phyloP scores from a whole-genome alignment of 257 asterid species.

The Nicotiana benthamiana region DNA sequence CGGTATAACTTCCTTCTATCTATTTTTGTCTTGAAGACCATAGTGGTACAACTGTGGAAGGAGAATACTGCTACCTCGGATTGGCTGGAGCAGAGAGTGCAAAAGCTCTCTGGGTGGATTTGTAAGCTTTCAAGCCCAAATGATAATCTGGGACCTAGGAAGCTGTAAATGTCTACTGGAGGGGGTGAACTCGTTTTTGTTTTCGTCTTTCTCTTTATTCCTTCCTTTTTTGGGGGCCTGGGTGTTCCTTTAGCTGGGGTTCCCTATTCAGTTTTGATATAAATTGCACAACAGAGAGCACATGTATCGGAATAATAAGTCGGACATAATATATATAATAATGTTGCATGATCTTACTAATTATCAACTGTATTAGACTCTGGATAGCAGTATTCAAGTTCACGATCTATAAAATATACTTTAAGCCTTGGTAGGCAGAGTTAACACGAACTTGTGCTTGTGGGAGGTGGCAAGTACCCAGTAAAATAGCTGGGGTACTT shows the following conservation, averaged over 20 bases:
- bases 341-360: background rate
- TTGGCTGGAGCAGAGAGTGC: background rate
- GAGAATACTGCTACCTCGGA: background rate
- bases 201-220: background rate
- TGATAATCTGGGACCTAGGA: background rate
- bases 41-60: background rate
- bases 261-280: background rate
- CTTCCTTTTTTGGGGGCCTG: background rate
- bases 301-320: background rate
- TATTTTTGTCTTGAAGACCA: background rate
- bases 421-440: background rate
- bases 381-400: background rate
- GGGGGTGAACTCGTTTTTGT: background rate
- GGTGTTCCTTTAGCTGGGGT: background rate
- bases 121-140: background rate
- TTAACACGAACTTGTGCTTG: background rate
- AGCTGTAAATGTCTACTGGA: background rate
- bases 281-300: background rate
- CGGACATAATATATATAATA: background rate
- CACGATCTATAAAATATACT: background rate
- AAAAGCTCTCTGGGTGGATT: background rate
- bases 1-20: background rate
- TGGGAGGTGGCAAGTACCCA: background rate
- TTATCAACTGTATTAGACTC: background rate
- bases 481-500: background rate